phyloP scores from a whole-genome alignment of 1,139 yeast genomes.

The Ogataea hybrid region DNA sequence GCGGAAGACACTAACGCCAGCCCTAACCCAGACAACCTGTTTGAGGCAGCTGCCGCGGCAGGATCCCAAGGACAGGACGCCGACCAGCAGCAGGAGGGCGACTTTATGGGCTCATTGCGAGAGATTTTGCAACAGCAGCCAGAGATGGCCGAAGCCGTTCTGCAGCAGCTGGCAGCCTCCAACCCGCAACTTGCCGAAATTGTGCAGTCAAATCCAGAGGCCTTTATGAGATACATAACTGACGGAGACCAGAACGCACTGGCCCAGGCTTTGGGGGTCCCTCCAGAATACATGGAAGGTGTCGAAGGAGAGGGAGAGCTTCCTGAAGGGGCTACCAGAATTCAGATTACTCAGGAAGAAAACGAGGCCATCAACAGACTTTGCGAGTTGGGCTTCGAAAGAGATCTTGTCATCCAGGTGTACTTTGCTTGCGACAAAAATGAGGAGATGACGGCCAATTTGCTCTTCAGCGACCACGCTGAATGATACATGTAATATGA shows the following conservation, averaged over 20 bases:
- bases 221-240: slow-evolving; percentile 69
- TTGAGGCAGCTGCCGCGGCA: slow-evolving; percentile 71
- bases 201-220: slow-evolving; percentile 85
- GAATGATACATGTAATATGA: slow-evolving; percentile 19
- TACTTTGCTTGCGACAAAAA: slow-evolving; percentile 98
- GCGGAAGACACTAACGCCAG: slow-evolving; percentile 33
- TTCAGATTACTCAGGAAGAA: slow-evolving; percentile 78
- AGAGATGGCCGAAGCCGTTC: slow-evolving; percentile 78
- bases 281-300: slow-evolving; percentile 31
- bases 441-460: slow-evolving; percentile 95
- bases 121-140: slow-evolving; percentile 84
- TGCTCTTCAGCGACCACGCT: slow-evolving; percentile 56
- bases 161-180: slow-evolving; percentile 78
- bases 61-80: slow-evolving; percentile 27
- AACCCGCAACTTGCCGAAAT: slow-evolving; percentile 86
- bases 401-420: slow-evolving; percentile 85
- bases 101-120: slow-evolving; percentile 65
- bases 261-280: slow-evolving; percentile 31
- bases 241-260: slow-evolving; percentile 46
- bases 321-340: slow-evolving; percentile 45
- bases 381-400: slow-evolving; percentile 90
- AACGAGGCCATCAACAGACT: slow-evolving; percentile 83
- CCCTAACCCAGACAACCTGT: slow-evolving; percentile 44
- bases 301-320: slow-evolving; percentile 36
- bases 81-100: slow-evolving; percentile 39